These are phyloP conservation scores for Quillaja saponaria DNA, from an alignment of 306 rosid species.

Conservation along the genomic window DNA sequence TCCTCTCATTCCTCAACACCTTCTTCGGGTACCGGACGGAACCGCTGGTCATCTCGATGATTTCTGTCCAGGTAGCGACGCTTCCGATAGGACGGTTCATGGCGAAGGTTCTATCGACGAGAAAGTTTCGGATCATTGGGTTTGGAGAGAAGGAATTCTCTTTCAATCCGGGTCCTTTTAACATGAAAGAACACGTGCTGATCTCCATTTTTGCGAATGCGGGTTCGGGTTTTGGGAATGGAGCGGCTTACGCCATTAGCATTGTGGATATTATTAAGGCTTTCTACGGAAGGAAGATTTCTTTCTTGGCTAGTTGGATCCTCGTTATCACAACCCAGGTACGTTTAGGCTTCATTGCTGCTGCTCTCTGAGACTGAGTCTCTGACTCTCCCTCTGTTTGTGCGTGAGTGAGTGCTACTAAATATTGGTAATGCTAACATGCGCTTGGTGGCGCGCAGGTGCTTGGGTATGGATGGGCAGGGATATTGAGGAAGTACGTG, in stretches of 20 bases:
- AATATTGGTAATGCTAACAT: too few relatives aligned
- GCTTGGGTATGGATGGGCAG: slow-evolving; percentile 88
- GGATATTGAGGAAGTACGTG: slow-evolving; percentile 74
- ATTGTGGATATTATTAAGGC: slow-evolving; percentile 65
- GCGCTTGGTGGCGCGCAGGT: too few relatives aligned
- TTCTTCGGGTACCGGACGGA: slow-evolving; percentile 77
- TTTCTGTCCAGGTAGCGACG: slow-evolving; percentile 59
- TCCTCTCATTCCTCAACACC: slow-evolving; percentile 72
- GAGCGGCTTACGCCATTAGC: slow-evolving; percentile 63
- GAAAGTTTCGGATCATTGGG: slow-evolving; percentile 49
- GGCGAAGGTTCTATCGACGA: slow-evolving; percentile 47
- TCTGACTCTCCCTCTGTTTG: too few relatives aligned
- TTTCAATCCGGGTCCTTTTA: slow-evolving; percentile 75
- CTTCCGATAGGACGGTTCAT: slow-evolving; percentile 78
- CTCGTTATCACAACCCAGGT: slow-evolving; percentile 71
- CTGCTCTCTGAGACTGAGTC: background rate
- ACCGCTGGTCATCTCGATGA: slow-evolving; percentile 60
- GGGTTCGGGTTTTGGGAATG: slow-evolving; percentile 64
- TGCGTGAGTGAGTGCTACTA: too few relatives aligned
- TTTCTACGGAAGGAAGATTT: slow-evolving; percentile 53
- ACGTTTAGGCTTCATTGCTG: background rate
- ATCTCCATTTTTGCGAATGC: slow-evolving; percentile 83
- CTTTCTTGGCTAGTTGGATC: slow-evolving; percentile 63
- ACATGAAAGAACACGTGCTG: slow-evolving; percentile 82
- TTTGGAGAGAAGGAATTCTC: slow-evolving; percentile 37